These are phyloP conservation scores for Davidsoniella eucalypti DNA, from an alignment of 2,329 filamentous ascomycete genomes.

Conservation along the genomic window DNA sequence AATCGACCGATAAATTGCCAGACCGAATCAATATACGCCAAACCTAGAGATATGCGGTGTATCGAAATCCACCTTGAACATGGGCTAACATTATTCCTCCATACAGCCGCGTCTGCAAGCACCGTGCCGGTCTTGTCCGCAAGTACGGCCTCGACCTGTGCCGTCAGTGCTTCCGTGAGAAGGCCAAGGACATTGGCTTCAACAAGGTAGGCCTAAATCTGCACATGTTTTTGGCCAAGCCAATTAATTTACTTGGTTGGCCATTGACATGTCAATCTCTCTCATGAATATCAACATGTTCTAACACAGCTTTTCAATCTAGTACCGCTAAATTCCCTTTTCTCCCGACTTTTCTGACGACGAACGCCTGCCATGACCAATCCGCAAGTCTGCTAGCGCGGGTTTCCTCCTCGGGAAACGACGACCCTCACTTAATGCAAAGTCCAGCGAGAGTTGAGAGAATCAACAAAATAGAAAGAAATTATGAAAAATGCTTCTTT, in stretches of 20 bases:
- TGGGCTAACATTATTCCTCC: neutral
- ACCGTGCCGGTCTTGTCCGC: conserved; percentile 97
- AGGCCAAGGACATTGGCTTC: conserved; percentile 56
- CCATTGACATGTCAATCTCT: too few species aligned
- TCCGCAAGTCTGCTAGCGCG: conserved; percentile 3
- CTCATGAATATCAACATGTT: neutral
- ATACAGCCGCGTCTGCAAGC: conserved; percentile 55
- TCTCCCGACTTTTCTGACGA: conserved; percentile 13
- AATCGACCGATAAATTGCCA: neutral
- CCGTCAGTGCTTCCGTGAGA: conserved; percentile 66
- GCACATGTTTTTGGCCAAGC: neutral
- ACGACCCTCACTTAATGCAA: conserved; percentile 12
- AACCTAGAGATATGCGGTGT: neutral
- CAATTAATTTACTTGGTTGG: neutral
- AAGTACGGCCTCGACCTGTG: conserved; percentile 94
- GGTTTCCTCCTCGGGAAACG: conserved; percentile 4
- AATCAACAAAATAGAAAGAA: conserved; percentile 13
- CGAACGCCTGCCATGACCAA: conserved; percentile 12
- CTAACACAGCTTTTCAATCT: conserved; percentile 5
- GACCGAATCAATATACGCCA: neutral
- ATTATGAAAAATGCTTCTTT: conserved; percentile 9
- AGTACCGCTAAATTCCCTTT: conserved; percentile 13
- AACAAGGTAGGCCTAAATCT: conserved; percentile 39
- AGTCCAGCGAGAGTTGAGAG: conserved; percentile 12
- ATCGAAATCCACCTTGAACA: neutral